These are phyloP conservation scores for Lactarius trivialis DNA, from an alignment of 768 basidiomycete genomes.

Conservation along the genomic window DNA sequence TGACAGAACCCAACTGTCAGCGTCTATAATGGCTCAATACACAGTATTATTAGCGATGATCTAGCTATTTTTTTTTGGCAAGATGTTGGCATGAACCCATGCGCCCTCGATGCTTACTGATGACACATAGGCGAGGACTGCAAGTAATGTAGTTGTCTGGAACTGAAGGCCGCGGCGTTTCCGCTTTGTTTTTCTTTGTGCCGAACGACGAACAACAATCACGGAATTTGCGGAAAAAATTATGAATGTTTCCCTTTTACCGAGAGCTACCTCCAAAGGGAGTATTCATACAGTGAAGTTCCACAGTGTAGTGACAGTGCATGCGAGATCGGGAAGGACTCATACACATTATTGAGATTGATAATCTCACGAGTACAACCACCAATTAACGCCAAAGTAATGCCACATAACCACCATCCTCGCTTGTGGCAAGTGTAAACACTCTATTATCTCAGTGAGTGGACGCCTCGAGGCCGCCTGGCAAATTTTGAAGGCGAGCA, in stretches of 20 bases:
- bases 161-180: not conserved
- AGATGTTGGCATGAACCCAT: not conserved
- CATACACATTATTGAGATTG: constrained; percentile 2
- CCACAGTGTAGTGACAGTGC: not conserved
- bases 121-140: constrained; percentile 2
- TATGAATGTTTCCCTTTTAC: not conserved
- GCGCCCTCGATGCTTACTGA: constrained; percentile 3
- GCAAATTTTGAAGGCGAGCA: constrained; percentile 3
- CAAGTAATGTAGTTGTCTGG: not conserved
- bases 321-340: constrained; percentile 15
- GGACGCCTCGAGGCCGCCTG: constrained; percentile 1
- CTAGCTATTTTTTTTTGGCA: not conserved
- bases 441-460: not conserved
- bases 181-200: constrained; percentile 1
- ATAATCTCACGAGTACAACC: not conserved
- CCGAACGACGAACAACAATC: constrained; percentile 11
- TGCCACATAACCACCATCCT: constrained; percentile 1
- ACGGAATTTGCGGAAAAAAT: not conserved
- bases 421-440: not conserved
- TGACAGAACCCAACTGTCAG: constrained; percentile 1
- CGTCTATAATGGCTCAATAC: not conserved
- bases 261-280: not conserved
- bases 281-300: constrained; percentile 6
- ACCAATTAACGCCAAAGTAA: not conserved
- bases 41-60: constrained; percentile 1